These are phyloP conservation scores for Fusarium fracticaudum DNA, from an alignment of 2,329 filamentous ascomycete genomes.

Conservation along the genomic window DNA sequence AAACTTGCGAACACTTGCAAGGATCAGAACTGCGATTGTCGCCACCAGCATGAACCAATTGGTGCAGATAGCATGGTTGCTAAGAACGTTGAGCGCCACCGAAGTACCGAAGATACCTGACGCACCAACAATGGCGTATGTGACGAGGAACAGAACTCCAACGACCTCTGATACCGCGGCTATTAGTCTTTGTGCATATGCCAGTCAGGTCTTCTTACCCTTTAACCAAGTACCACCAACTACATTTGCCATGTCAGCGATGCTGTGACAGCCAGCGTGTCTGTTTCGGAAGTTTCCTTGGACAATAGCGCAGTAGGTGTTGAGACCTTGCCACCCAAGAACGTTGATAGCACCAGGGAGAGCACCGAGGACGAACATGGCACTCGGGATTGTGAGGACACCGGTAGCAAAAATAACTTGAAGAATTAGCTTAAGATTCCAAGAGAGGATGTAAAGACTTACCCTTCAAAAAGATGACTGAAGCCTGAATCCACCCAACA, in stretches of 20 bases:
- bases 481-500: slow-evolving; percentile 58
- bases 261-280: slow-evolving; percentile 51
- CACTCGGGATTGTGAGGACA: slow-evolving; percentile 53
- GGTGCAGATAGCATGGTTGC: slow-evolving; percentile 66
- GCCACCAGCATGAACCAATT: slow-evolving; percentile 66
- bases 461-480: slow-evolving; percentile 58
- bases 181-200: neutral
- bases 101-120: slow-evolving; percentile 69
- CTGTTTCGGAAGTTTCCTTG: slow-evolving; percentile 53
- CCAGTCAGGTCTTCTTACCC: neutral
- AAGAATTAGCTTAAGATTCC: neutral
- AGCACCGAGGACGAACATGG: slow-evolving; percentile 55
- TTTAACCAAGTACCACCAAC: slow-evolving; percentile 62
- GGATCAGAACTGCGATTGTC: slow-evolving; percentile 57
- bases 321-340: slow-evolving; percentile 53
- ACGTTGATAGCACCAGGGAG: slow-evolving; percentile 55
- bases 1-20: slow-evolving; percentile 57
- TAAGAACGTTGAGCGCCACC: slow-evolving; percentile 68
- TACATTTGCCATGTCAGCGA: slow-evolving; percentile 60
- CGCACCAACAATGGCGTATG: slow-evolving; percentile 64
- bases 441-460: neutral
- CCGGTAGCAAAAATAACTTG: slow-evolving; percentile 55
- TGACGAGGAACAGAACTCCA: slow-evolving; percentile 65
- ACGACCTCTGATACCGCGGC: slow-evolving; percentile 53
- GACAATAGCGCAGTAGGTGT: slow-evolving; percentile 53